Conservation (phyloP, 805 yeast species). For the Tetrapisispora arboricola region DNA sequence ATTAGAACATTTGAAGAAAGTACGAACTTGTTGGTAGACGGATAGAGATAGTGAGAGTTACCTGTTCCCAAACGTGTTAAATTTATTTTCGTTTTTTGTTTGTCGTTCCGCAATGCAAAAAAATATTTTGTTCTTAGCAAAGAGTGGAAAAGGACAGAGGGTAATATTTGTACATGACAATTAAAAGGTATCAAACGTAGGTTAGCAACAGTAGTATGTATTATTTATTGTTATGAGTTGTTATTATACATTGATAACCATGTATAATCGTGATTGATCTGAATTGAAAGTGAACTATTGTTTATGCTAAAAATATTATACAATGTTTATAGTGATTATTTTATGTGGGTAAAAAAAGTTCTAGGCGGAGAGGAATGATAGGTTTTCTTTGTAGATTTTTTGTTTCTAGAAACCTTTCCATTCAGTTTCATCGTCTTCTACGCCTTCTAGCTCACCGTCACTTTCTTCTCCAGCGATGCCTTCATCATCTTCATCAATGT, state of each 20-base stretch:
- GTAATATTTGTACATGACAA: background rate
- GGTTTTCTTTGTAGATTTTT: no score
- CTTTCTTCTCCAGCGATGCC: conserved; percentile 22
- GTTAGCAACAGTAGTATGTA: no score
- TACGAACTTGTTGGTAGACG: no score
- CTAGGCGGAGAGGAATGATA: background rate
- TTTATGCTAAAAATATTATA: background rate
- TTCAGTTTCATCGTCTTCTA: conserved; percentile 26
- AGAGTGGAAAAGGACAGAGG: background rate
- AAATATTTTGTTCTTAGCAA: no score
- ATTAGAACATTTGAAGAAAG: no score
- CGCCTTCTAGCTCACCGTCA: conserved; percentile 23
- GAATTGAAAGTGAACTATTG: no score
- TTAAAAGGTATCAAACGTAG: background rate
- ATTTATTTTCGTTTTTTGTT: background rate
- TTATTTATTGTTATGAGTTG: no score
- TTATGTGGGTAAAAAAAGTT: no score
- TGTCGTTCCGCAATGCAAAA: no score
- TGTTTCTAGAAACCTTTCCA: conserved; percentile 33
- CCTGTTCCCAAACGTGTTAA: conserved; percentile 1
- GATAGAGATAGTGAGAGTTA: no score
- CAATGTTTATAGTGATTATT: background rate
- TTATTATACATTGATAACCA: no score
- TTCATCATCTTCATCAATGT: background rate
- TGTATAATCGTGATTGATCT: no score